Evolutionary conservation across 345 rosid genomes (phyloP).

Genomic region (Salix suchowensis): DNA sequence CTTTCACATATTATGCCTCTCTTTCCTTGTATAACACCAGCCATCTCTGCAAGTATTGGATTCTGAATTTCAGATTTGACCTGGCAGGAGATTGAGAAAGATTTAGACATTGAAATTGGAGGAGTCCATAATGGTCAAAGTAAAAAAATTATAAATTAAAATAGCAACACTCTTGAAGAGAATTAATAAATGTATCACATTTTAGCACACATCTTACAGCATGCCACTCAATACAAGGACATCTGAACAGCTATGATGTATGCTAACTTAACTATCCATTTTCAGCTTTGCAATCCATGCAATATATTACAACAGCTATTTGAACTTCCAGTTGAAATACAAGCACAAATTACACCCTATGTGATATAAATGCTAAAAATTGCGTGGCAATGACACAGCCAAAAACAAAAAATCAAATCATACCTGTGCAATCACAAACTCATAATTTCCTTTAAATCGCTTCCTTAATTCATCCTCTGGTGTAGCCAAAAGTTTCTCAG

Average conservation of each 20-base stretch:
- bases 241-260: not conserved
- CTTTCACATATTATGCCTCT: conserved; percentile 58
- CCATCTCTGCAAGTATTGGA: conserved; percentile 49
- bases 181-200: not conserved
- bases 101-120: not conserved
- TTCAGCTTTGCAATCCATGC: not conserved
- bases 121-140: no score
- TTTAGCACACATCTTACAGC: not conserved
- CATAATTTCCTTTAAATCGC: conserved; percentile 73
- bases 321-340: no score
- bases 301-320: not conserved
- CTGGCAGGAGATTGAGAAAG: conserved; percentile 27
- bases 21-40: conserved; percentile 36
- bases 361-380: not conserved
- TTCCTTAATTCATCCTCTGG: conserved; percentile 46
- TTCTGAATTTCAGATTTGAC: conserved; percentile 58
- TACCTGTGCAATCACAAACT: conserved; percentile 80
- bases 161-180: no score
- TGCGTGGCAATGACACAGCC: not conserved
- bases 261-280: not conserved
- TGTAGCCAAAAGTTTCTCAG: conserved; percentile 42
- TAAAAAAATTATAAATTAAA: no score
- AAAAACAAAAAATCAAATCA: not conserved
- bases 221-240: not conserved
- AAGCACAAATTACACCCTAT: no score